Base-by-base conservation (phyloP, 148 eudicot species). In the Rhododendron vialii region DNA sequence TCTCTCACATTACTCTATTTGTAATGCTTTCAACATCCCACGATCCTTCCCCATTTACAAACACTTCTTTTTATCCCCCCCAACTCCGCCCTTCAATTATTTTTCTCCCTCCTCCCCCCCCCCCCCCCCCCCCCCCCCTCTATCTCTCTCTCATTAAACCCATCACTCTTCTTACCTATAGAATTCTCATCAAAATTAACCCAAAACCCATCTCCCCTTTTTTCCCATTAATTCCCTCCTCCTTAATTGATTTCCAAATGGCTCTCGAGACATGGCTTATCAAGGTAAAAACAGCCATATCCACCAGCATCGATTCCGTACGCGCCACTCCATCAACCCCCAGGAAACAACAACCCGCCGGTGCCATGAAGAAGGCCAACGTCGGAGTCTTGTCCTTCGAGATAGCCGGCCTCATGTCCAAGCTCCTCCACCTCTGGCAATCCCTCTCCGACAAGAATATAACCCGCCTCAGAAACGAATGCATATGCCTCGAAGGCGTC, bases 311-410 rank as follows among this genome's bases (percentile, higher is more conserved):
- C 14, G 87, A 87, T 74, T 71, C 89, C 24, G 87, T 87, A 10
- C 88, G 85, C 8, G 43, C 74, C 71, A 47, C 79, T 41, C 57
- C 88, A 20, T 22, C 84, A 41, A 86, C 88, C 24, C 69, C 67
- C 15, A 14, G 87, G 57, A 85, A 89, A 84, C 82, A 17, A 17
- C 61, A 1, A 5, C 22, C 18, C 18, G 1, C 18, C 57, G 18
- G 18, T 13, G 5, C 89, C 81, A 38, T 82, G 86, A 87, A 88
- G 84, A 92, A 91, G 73, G 77, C 90, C 26, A 83, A 88, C 81
- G 87, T 93, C 48, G 98, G 93, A 1, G 93, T 96, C 2, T 83
- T 96, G 74, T 92, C 96, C 51, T 95, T 96, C 74, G 99, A 96
- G 89, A 85, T 94, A 41, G 89, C 97, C 18, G 88, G 91, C 2